These are phyloP conservation scores for Cryptococcus wingfieldii DNA, from an alignment of 1,284 basidiomycete species.

Conservation along the genomic window DNA sequence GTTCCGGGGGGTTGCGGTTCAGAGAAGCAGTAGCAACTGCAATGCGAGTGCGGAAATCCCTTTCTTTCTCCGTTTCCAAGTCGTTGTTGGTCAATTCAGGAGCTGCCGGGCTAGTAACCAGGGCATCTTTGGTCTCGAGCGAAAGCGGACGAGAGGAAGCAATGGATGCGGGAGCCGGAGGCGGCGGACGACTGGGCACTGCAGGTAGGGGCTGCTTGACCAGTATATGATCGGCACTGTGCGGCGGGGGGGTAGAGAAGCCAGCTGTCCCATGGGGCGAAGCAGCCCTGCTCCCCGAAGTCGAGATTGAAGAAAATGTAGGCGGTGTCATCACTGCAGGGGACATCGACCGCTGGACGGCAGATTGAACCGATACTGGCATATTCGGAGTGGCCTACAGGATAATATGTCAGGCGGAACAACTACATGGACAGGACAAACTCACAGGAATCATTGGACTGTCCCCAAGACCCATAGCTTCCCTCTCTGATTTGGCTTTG, in stretches of 20 bases:
- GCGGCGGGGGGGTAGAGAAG: conserved; percentile 6
- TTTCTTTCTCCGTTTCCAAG: conserved; percentile 35
- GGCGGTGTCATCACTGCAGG: neutral
- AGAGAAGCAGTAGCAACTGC: conserved; percentile 42
- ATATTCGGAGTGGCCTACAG: conserved; percentile 10
- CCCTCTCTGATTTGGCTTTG: conserved; percentile 36
- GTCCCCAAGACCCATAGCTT: conserved; percentile 17
- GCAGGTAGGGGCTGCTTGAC: conserved; percentile 6
- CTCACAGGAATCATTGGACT: conserved; percentile 17
- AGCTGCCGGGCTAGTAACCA: neutral
- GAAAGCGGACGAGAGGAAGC: conserved; percentile 6
- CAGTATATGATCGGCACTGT: neutral
- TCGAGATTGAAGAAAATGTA: neutral
- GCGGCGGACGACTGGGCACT: conserved; percentile 1
- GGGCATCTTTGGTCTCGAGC: neutral
- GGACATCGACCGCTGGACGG: conserved; percentile 4
- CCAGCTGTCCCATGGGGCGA: conserved; percentile 9
- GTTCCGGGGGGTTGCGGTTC: conserved; percentile 34
- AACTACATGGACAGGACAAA: neutral
- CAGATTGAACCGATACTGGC: conserved; percentile 1
- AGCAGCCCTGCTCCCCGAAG: neutral
- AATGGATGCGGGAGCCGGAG: conserved; percentile 12
- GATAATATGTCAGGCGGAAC: neutral
- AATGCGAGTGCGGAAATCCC: conserved; percentile 45
- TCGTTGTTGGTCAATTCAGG: conserved; percentile 16